Evolutionary conservation across 1,284 basidiomycete species (phyloP).

Genomic region (Xanthoconium separans): DNA sequence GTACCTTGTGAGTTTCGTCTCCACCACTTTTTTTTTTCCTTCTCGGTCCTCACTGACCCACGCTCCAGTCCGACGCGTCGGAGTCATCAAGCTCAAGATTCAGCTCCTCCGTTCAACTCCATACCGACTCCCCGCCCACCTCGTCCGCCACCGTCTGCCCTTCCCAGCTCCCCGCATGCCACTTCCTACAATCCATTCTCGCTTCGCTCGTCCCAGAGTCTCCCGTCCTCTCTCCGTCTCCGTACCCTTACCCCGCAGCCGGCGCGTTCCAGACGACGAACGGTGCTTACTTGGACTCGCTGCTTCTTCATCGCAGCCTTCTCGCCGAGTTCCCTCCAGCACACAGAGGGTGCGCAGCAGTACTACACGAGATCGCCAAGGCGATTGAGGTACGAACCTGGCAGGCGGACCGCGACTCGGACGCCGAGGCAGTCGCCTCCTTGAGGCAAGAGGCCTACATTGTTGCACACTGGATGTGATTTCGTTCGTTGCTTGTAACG

Average conservation of each 20-base stretch:
- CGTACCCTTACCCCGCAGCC: slow-evolving; percentile 57
- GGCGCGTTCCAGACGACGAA: slow-evolving; percentile 59
- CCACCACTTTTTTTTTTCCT: not conserved
- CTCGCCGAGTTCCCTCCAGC: slow-evolving; percentile 56
- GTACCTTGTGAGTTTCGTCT: slow-evolving; percentile 23
- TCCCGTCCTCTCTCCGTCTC: slow-evolving; percentile 39
- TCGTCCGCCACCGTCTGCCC: slow-evolving; percentile 11
- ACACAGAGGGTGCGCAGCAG: slow-evolving; percentile 60
- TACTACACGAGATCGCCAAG: slow-evolving; percentile 61
- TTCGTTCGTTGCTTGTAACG: not conserved
- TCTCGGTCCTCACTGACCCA: too few relatives aligned
- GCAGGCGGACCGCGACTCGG: slow-evolving; percentile 64
- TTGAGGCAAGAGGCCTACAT: slow-evolving; percentile 60
- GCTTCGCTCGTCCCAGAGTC: slow-evolving; percentile 38
- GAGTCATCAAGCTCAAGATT: slow-evolving; percentile 44
- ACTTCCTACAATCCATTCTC: slow-evolving; percentile 60
- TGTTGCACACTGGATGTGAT: slow-evolving; percentile 27
- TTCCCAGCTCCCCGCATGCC: slow-evolving; percentile 39
- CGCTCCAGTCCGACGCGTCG: slow-evolving; percentile 42
- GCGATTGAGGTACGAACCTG: slow-evolving; percentile 58
- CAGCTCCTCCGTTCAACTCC: slow-evolving; percentile 38
- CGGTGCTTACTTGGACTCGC: slow-evolving; percentile 71
- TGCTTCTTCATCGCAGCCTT: slow-evolving; percentile 72
- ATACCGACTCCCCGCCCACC: slow-evolving; percentile 23
- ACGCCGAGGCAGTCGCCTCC: slow-evolving; percentile 61